These are phyloP conservation scores for Phytophthora litchii DNA, from an alignment of 352 stramenopile species.

Conservation along the genomic window DNA sequence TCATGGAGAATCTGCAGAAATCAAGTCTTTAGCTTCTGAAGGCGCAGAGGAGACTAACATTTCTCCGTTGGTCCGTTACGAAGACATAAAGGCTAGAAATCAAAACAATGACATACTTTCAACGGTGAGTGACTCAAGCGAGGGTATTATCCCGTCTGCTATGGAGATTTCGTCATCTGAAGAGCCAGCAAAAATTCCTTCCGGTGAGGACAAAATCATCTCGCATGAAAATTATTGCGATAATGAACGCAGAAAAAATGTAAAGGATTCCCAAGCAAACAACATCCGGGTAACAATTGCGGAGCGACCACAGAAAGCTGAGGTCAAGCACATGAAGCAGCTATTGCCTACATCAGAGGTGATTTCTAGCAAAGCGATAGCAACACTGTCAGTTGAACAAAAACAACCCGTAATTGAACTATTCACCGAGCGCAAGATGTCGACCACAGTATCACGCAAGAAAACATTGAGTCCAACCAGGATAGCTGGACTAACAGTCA, in stretches of 20 bases:
- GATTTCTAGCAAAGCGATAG: not conserved
- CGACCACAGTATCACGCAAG: constrained; percentile 6
- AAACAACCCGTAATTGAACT: not conserved
- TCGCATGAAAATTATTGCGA: not conserved
- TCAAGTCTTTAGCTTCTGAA: not conserved
- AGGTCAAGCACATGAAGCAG: not conserved
- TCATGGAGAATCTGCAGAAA: not conserved
- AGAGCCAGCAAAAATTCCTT: not conserved
- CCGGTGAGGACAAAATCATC: not conserved
- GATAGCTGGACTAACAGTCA: not conserved
- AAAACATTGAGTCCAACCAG: constrained; percentile 22
- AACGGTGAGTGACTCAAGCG: not conserved
- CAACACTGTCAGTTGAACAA: not conserved
- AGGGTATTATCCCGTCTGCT: not conserved
- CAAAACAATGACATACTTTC: not conserved
- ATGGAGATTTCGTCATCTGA: not conserved
- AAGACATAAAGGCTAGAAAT: not conserved
- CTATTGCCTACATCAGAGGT: not conserved
- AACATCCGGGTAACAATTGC: not conserved
- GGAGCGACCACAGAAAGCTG: not conserved
- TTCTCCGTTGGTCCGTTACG: not conserved
- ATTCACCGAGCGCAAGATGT: not conserved
- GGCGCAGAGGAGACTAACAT: not conserved
- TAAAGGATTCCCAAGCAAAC: not conserved
- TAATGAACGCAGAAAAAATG: not conserved